Base-by-base conservation (phyloP, 768 basidiomycete genomes). In the Lactarius sanguifluus region DNA sequence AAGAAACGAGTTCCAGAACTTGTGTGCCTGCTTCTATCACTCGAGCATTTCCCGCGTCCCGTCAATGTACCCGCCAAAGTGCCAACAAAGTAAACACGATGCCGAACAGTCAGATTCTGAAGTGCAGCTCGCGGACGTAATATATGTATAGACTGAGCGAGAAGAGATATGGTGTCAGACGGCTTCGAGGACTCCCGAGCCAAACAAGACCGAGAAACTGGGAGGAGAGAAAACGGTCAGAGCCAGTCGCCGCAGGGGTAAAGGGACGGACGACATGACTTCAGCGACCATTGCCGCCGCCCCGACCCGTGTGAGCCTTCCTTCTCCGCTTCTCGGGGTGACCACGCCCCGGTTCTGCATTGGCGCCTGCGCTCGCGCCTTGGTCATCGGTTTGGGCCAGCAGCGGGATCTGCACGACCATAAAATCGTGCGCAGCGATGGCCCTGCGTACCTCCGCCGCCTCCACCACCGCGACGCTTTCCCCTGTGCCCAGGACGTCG, bases 401-500 rank as follows among this genome's bases (percentile, higher is more conserved):
- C 56, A 23, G 9, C 16, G 50, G 58, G 20, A 67, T 15, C 8
- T 18, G 62, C 38, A 73, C 59, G 9, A 62, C 66, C 41, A 71
- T 32, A 43, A 73, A 69, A 64, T 75, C 74, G 20, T 63, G 57
- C 38, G 74, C 74, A 18, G 71, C 72, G 13, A 68, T 18, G 25
- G 63, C 73, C 2, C 58, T 59, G 38, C 54, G 47, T 12, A 34
- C 45, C 16, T 56, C 20, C 12, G 57, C 36, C 16, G 47, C 23
- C 47, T 6, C 47, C 23, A 23, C 47, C 45, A 23, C n/a, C 9
- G 10, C 10, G 3, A n/a, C 12, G 3, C 8, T 18, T 2, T 36
- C 36, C 10, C 15, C 30, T 34, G 8, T 36, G n/a, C 4, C 10
- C 3, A 59, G 45, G 45, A 72, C 58, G 20, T 43, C 50, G 34